Conservation (phyloP, 73 alveolate genomes). For the Tetrahymena elliotti region DNA sequence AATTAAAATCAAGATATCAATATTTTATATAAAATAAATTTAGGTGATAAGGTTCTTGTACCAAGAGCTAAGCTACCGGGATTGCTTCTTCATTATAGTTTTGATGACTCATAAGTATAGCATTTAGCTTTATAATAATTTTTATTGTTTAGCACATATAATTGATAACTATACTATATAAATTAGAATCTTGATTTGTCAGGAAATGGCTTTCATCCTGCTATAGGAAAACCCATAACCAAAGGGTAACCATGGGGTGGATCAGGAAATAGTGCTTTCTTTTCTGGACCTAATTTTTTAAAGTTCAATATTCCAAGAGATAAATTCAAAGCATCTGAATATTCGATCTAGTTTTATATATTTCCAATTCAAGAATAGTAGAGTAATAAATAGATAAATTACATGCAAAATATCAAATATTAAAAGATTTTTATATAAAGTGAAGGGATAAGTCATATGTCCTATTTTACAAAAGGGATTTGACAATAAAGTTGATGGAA, state of each 20-base stretch:
- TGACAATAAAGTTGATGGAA: conserved; percentile 17
- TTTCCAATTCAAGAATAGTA: neutral
- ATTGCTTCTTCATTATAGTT: neutral
- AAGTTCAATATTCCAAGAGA: neutral
- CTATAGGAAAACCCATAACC: neutral
- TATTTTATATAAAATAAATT: neutral
- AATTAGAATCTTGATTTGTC: neutral
- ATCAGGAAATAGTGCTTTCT: neutral
- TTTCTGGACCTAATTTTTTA: neutral
- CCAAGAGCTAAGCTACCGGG: neutral
- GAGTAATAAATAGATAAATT: neutral
- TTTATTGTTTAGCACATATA: neutral
- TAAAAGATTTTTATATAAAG: neutral
- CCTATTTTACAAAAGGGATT: conserved; percentile 49
- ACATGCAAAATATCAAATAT: neutral
- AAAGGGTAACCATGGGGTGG: neutral
- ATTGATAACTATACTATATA: neutral
- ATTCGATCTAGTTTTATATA: neutral
- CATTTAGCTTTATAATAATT: neutral
- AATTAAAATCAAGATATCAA: neutral
- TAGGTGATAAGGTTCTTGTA: neutral
- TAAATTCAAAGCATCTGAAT: neutral
- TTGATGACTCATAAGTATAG: neutral
- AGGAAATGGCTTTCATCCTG: neutral
- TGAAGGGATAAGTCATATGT: conserved; percentile 21